phyloP scores from a whole-genome alignment of 129 eudicot genomes.

The Ambrosia artemisiifolia region DNA sequence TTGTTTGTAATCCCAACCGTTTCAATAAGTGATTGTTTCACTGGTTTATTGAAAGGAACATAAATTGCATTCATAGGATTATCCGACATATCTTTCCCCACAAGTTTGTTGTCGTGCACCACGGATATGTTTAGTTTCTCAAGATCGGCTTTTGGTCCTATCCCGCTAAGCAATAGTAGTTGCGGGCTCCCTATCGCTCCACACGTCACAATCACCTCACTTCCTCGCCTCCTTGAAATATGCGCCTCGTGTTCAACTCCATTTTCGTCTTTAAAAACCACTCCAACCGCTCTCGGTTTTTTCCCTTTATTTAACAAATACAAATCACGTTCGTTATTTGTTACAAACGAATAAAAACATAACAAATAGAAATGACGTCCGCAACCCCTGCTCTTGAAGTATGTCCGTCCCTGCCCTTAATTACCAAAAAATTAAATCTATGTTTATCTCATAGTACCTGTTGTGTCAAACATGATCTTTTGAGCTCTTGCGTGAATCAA shows the following conservation, averaged over 20 bases:
- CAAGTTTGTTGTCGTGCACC: conserved; percentile 56
- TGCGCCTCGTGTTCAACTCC: conserved; percentile 61
- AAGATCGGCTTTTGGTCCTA: conserved; percentile 76
- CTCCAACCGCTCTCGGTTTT: conserved; percentile 76
- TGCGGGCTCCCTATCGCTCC: conserved; percentile 99
- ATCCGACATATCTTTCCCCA: conserved; percentile 85
- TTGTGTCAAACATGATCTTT: conserved; percentile 57
- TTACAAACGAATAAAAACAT: not conserved
- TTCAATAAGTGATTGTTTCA: conserved; percentile 63
- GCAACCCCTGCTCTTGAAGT: too few relatives aligned
- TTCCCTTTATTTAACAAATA: conserved; percentile 36
- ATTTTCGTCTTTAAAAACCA: conserved; percentile 73
- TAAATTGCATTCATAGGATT: conserved; percentile 84
- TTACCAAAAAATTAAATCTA: not conserved
- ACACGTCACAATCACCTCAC: conserved; percentile 68
- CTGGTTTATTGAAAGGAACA: conserved; percentile 59
- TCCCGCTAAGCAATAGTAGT: conserved; percentile 77
- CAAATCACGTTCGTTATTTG: not conserved
- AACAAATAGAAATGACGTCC: too few relatives aligned
- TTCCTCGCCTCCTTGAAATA: conserved; percentile 50
- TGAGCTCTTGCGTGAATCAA: conserved; percentile 74
- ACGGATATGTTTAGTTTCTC: conserved; percentile 62
- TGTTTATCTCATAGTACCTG: conserved; percentile 30
- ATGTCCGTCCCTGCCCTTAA: too few relatives aligned
- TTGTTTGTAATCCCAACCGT: conserved; percentile 75